These are phyloP conservation scores for Fraxinus dipetala DNA, from an alignment of 305 asterid species.

Conservation along the genomic window DNA sequence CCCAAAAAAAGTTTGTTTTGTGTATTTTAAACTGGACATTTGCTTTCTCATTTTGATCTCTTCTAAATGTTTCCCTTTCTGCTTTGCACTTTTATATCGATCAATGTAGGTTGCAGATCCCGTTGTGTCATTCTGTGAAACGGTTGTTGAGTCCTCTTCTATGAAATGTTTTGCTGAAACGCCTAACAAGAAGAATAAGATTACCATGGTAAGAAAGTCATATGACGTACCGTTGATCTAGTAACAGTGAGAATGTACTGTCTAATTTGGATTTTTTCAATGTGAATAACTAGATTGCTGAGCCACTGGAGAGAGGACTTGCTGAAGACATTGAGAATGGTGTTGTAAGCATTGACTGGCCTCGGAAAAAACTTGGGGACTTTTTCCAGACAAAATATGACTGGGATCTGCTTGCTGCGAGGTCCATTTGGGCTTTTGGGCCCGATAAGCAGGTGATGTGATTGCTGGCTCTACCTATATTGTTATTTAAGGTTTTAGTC, in stretches of 20 bases:
- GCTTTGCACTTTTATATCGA: slow-evolving; percentile 7
- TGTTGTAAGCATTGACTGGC: slow-evolving; percentile 88
- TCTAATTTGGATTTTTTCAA: slow-evolving; percentile 11
- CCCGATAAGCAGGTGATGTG: slow-evolving; percentile 85
- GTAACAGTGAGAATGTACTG: not conserved
- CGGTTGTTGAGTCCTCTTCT: slow-evolving; percentile 95
- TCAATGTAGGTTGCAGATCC: slow-evolving; percentile 88
- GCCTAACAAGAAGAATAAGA: slow-evolving; percentile 93
- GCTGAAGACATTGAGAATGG: slow-evolving; percentile 97
- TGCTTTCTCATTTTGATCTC: not conserved
- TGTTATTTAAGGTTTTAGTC: not conserved
- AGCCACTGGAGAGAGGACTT: slow-evolving; percentile 93
- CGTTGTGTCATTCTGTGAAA: slow-evolving; percentile 94
- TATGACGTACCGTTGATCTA: not conserved
- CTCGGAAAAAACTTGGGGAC: slow-evolving; percentile 81
- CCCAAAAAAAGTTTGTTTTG: not conserved
- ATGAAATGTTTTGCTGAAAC: slow-evolving; percentile 99
- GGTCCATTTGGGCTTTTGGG: slow-evolving; percentile 99
- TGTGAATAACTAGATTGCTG: slow-evolving; percentile 65
- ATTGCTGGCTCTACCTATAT: not conserved
- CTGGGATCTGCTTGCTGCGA: slow-evolving; percentile 97
- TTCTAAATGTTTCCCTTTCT: not conserved
- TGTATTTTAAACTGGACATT: not conserved
- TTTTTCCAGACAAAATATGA: slow-evolving; percentile 91
- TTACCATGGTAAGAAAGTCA: slow-evolving; percentile 77